phyloP scores from a whole-genome alignment of 441 rosid genomes.

The Corymbia calophylla region DNA sequence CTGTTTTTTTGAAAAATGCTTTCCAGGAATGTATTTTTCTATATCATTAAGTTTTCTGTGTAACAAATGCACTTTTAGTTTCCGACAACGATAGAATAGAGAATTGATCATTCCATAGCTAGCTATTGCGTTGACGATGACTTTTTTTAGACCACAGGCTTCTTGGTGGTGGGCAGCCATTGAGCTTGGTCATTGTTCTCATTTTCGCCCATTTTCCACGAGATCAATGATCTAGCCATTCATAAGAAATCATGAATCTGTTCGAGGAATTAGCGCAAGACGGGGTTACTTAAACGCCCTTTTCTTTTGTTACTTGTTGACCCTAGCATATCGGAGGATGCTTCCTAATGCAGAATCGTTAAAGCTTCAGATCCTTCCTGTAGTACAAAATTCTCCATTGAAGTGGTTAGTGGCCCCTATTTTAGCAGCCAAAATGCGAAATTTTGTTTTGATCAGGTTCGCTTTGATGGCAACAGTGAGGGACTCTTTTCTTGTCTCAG shows the following conservation, averaged over 20 bases:
- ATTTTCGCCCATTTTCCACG: not conserved
- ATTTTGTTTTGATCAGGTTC: too few relatives aligned
- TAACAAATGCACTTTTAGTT: too few relatives aligned
- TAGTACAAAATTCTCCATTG: not conserved
- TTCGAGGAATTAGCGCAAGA: not conserved
- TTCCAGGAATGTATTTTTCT: rapidly evolving
- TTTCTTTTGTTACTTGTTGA: too few relatives aligned
- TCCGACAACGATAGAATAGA: too few relatives aligned
- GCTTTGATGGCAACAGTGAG: too few relatives aligned
- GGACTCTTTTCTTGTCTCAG: too few relatives aligned
- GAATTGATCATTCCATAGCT: too few relatives aligned
- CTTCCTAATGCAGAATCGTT: not conserved
- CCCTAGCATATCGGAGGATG: not conserved
- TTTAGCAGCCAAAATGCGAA: too few relatives aligned
- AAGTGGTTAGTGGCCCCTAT: not conserved
- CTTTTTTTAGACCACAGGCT: not conserved
- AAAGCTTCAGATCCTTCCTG: not conserved
- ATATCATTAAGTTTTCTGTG: too few relatives aligned
- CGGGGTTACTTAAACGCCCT: not conserved
- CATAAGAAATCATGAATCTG: not conserved
- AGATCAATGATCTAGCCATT: not conserved
- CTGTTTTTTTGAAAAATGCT: too few relatives aligned
- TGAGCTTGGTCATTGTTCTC: not conserved
- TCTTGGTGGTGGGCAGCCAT: not conserved
- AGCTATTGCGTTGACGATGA: not conserved